These are phyloP conservation scores for Paramecium bursaria DNA, from an alignment of 73 alveolate species.

Conservation along the genomic window DNA sequence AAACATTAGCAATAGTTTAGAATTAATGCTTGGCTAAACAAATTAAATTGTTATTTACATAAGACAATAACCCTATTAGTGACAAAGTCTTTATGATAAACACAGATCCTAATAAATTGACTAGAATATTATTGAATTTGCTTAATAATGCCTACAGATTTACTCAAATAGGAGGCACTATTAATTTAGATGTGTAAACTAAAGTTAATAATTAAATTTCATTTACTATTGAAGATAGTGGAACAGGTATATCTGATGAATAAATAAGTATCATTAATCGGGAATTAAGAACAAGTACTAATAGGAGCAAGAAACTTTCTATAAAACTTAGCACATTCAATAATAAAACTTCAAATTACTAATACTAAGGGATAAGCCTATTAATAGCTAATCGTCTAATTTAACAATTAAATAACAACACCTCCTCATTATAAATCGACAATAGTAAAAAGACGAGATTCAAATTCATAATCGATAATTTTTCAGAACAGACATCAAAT, in stretches of 20 bases:
- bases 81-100: not conserved
- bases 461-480: no score
- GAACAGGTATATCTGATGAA: conserved; percentile 21
- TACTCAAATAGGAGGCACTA: conserved; percentile 29
- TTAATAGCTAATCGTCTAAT: no score
- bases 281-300: not conserved
- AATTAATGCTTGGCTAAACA: not conserved
- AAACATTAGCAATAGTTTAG: not conserved
- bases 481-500: no score
- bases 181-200: conserved; percentile 15
- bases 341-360: no score
- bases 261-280: conserved; percentile 18
- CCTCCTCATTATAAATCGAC: no score
- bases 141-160: conserved; percentile 48
- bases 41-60: not conserved
- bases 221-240: conserved; percentile 8
- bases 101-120: conserved; percentile 23
- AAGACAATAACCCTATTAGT: not conserved
- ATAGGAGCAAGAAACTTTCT: not conserved
- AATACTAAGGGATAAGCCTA: no score
- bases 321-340: not conserved
- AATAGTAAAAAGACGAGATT: no score
- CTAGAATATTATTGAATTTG: conserved; percentile 31
- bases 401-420: no score
- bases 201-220: conserved; percentile 29